Evolutionary conservation across 2,329 filamentous ascomycete species (phyloP), one percentile per base, ranked within the genome.

Genomic region (Fusarium pseudonygamai): DNA sequence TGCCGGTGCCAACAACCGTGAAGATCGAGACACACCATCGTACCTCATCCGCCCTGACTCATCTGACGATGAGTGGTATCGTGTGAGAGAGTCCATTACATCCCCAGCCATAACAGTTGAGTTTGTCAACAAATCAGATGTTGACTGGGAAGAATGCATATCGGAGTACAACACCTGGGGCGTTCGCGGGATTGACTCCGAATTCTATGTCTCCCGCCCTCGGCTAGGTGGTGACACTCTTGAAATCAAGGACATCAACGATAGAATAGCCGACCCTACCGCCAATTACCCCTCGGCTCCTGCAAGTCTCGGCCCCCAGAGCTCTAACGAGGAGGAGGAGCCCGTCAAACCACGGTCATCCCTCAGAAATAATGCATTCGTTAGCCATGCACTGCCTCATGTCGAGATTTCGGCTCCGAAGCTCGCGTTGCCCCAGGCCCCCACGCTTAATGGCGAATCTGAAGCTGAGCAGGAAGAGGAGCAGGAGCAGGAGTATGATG

Each of bases 141-240:
- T 53, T 10, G 67, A 76, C 34, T 80, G 78, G 78, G 26, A 53
- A 9, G 16, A 22, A 16, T 58, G 39, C 4, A 69, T 78, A 36
- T 26, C 71, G 6, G 62, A 60, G 22, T 62, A 50, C 36, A 78
- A 75, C 32, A 30, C 67, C 24, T 80, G 78, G 78, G 78, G 78
- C 6, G 24, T 67, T 6, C 57, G 72, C 24, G 37, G 40, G 12
- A 4, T 42, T 13, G 9, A 34, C 1, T 16, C 32, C 7, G 65
- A 69, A 6, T 8, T 26, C 18, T 14, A 50, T 26, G 6, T 30
- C 16, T 9, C n/a, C 13, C 14, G 53, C 37, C 20, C 22, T 22
- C 7, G 34, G 13, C 55, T 45, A 18, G 42, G 42, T 11, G 42
- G 24, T 24, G 60, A 66, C 2, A 24, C 16, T 24, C 67, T 71